Conservation (phyloP, 179 eudicot species). For the Carnegiea gigantea region DNA sequence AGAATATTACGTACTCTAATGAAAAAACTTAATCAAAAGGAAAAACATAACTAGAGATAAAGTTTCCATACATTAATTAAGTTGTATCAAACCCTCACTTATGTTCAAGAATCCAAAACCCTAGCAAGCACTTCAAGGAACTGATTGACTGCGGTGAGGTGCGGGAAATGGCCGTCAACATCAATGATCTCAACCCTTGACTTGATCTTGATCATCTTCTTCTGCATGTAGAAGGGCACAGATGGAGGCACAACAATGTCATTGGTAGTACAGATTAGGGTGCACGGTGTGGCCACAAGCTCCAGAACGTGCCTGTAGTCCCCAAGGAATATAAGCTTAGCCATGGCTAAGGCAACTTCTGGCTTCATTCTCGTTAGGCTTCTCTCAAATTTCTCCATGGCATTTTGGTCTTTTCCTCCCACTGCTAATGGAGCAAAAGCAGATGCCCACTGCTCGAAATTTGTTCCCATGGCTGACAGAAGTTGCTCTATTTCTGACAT, state of each 20-base stretch:
- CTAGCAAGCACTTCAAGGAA: slow-evolving; percentile 50
- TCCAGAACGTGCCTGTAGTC: slow-evolving; percentile 65
- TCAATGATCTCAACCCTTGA: slow-evolving; percentile 59
- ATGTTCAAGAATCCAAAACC: slow-evolving; percentile 25
- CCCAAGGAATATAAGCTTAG: slow-evolving; percentile 60
- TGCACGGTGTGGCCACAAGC: slow-evolving; percentile 57
- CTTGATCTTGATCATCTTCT: slow-evolving; percentile 51
- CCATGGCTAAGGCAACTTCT: slow-evolving; percentile 53
- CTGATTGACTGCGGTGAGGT: slow-evolving; percentile 56
- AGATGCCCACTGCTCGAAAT: slow-evolving; percentile 60
- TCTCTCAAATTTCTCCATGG: slow-evolving; percentile 37
- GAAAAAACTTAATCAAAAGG: background rate
- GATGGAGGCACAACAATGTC: slow-evolving; percentile 66
- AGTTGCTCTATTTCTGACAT: slow-evolving; percentile 55
- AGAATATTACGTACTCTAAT: no score
- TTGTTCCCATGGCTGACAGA: slow-evolving; percentile 50
- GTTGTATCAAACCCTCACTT: background rate
- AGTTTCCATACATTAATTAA: background rate
- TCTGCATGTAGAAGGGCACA: slow-evolving; percentile 62
- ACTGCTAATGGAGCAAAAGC: slow-evolving; percentile 50
- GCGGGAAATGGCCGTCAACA: slow-evolving; percentile 75
- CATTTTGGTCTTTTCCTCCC: slow-evolving; percentile 47
- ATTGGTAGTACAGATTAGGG: slow-evolving; percentile 55
- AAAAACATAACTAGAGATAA: background rate
- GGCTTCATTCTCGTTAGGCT: slow-evolving; percentile 59